phyloP scores from a whole-genome alignment of 2,329 filamentous ascomycete species.

The Hansfordia pulvinata region DNA sequence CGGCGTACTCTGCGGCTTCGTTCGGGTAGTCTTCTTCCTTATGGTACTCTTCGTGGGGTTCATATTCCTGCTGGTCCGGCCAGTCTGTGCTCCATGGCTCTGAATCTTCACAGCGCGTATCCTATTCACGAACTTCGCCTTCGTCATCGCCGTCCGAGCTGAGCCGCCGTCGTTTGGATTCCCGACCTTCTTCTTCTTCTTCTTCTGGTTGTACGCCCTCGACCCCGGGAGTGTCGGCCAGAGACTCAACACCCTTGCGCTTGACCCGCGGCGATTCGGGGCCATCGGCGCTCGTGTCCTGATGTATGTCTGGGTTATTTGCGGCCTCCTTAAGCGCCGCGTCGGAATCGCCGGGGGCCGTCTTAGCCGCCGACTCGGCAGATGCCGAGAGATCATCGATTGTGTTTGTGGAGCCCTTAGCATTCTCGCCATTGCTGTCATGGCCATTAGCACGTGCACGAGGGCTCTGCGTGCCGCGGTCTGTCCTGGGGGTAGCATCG shows the following conservation, averaged over 20 bases:
- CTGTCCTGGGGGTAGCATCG: constrained; percentile 32
- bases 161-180: constrained; percentile 28
- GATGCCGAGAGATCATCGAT: constrained; percentile 12
- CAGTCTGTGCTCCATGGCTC: no score
- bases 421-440: constrained; percentile 16
- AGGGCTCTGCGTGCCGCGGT: constrained; percentile 36
- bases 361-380: constrained; percentile 20
- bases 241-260: constrained; percentile 24
- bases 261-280: constrained; percentile 24
- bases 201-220: no score
- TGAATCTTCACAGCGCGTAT: no score
- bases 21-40: no score
- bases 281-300: constrained; percentile 14
- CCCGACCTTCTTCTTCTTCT: constrained; percentile 21
- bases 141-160: constrained; percentile 31
- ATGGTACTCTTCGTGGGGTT: no score
- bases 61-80: no score
- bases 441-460: constrained; percentile 23
- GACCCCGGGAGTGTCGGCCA: no score
- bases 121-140: constrained; percentile 26
- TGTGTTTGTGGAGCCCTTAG: no score
- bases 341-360: constrained; percentile 17
- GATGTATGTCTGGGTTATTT: constrained; percentile 14
- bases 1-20: no score
- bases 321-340: constrained; percentile 16